These are phyloP conservation scores for Fusarium secorum DNA, from an alignment of 2,329 filamentous ascomycete genomes.

Conservation along the genomic window DNA sequence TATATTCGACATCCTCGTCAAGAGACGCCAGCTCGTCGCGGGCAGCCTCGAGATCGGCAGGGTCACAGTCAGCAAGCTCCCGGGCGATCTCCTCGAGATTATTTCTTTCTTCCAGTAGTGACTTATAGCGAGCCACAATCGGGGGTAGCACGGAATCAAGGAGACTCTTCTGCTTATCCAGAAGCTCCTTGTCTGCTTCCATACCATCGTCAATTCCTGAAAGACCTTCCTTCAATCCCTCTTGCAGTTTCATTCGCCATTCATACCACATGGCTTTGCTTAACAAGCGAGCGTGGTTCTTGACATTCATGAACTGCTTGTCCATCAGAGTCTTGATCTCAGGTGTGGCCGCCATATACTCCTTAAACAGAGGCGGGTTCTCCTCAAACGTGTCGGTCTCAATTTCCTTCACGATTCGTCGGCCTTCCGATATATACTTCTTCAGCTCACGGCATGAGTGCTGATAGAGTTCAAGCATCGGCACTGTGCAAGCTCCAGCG, in stretches of 20 bases:
- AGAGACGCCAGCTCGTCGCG: slow-evolving; percentile 71
- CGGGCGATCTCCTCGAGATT: slow-evolving; percentile 75
- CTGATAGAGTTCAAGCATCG: slow-evolving; percentile 93
- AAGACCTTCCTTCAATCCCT: slow-evolving; percentile 82
- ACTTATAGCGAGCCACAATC: slow-evolving; percentile 66
- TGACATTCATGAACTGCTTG: slow-evolving; percentile 96
- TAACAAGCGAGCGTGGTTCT: slow-evolving; percentile 85
- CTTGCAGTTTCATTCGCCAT: slow-evolving; percentile 89
- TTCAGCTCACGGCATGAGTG: slow-evolving; percentile 96
- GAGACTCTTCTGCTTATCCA: slow-evolving; percentile 73
- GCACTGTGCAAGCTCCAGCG: slow-evolving; percentile 88
- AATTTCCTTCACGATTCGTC: slow-evolving; percentile 88
- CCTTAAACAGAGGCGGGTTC: slow-evolving; percentile 88
- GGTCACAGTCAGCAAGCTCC: slow-evolving; percentile 81
- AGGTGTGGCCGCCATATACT: slow-evolving; percentile 85
- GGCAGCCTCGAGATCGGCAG: slow-evolving; percentile 76
- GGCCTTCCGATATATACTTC: slow-evolving; percentile 93
- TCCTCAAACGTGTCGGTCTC: slow-evolving; percentile 88
- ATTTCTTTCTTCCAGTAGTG: slow-evolving; percentile 69
- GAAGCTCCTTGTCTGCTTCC: slow-evolving; percentile 71
- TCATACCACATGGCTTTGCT: slow-evolving; percentile 99
- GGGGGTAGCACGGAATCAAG: slow-evolving; percentile 73
- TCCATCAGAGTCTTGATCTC: slow-evolving; percentile 90
- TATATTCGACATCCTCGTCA: slow-evolving; percentile 74
- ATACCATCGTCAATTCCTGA: slow-evolving; percentile 79